Evolutionary conservation across 2,329 filamentous ascomycete genomes (phyloP).

Genomic region (Albophoma yamanashiensis): DNA sequence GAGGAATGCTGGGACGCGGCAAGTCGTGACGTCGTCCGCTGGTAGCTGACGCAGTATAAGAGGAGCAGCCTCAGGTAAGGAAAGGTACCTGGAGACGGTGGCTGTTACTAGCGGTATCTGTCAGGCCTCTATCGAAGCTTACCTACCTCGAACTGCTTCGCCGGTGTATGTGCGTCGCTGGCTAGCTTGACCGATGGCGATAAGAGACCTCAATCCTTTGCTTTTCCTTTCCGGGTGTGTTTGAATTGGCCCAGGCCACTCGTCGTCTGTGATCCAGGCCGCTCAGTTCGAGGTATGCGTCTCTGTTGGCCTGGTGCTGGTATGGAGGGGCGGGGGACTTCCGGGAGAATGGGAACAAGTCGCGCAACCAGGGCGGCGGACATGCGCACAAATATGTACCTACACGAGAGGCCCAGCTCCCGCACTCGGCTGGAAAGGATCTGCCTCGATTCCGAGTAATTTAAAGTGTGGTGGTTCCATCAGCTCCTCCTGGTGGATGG

Average conservation of each 20-base stretch:
- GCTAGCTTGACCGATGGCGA: too few species aligned
- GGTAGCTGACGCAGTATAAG: not conserved
- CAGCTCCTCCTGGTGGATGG: not conserved
- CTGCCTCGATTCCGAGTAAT: conserved; percentile 1
- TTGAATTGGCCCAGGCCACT: not conserved
- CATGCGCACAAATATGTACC: not conserved
- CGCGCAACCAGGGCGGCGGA: not conserved
- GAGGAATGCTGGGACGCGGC: not conserved
- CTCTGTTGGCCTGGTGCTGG: not conserved
- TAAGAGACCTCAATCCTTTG: not conserved
- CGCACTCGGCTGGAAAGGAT: not conserved
- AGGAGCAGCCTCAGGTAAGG: not conserved
- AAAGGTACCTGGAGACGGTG: not conserved
- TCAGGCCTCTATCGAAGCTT: not conserved
- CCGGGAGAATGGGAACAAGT: not conserved
- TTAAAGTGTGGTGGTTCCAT: not conserved
- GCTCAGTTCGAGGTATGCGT: not conserved
- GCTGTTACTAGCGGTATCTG: not conserved
- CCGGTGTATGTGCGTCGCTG: not conserved
- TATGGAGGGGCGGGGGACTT: not conserved
- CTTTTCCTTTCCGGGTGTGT: not conserved
- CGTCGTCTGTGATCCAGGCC: not conserved
- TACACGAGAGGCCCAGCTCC: not conserved
- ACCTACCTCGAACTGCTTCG: not conserved
- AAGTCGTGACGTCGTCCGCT: not conserved